Evolutionary conservation across 345 rosid species (phyloP), one percentile per base, ranked within the genome.

Genomic region (Geranium rotundifolium): DNA sequence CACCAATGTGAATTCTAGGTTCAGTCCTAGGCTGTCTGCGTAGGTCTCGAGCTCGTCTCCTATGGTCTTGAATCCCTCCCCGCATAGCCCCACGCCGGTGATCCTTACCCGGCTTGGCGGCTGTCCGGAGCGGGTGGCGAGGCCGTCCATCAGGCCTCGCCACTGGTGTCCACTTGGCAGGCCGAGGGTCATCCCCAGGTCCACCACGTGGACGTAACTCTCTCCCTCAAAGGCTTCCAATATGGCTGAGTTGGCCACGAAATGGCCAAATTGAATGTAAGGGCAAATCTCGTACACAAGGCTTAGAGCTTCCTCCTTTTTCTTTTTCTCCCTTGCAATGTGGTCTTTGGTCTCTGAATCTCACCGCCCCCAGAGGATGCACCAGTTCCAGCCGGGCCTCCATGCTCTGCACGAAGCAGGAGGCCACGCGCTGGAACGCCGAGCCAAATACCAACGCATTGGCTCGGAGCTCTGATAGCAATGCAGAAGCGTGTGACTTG

Each of bases 101-200:
- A 50, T 50, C n/a, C 55, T 12, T 3, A 50, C 17, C 17, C 55
- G 55, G 55, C 55, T 4, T 50, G 55, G 55, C 1, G 55, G 55
- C n/a, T 50, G 55, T 4, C 55, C 55, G 1, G 55, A 10, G 12
- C 55, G 55, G 13, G 15, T 50, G 55, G 55, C 55, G 15, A 50
- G 55, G 13, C 55, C 12, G 2, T 50, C 6, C 3, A 50, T 50
- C 55, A 50, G 13, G 17, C 13, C n/a, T 12, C 55, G 55, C 55
- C 55, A 50, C 55, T 50, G 55, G 55, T 50, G 55, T 50, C 55
- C 55, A 50, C 55, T 4, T 50, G 3, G 55, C 55, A 50, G 55
- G 12, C 55, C 55, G 55, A 50, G 55, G 55, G 55, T 50, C 55
- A 50, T 50, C 55, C 55, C 55, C 55, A 50, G n/a, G 55, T 50